Evolutionary conservation across 2,329 filamentous ascomycete species (phyloP).

Genomic region (Myriosclerotinia curreyana): DNA sequence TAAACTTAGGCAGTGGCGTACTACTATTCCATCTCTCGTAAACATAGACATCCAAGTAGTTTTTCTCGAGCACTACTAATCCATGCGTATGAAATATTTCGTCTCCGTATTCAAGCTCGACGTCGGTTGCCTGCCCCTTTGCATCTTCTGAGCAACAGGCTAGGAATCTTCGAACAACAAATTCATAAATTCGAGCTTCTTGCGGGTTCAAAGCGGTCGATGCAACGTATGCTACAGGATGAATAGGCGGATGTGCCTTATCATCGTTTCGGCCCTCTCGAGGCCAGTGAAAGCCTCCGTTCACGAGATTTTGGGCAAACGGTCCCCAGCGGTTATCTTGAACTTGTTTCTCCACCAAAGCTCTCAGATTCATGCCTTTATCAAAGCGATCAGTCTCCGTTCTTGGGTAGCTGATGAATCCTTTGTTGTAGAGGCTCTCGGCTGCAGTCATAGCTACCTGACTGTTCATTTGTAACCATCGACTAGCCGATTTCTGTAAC

Average conservation of each 20-base stretch:
- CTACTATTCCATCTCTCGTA: slow-evolving; percentile 97
- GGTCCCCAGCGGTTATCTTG: slow-evolving; percentile 73
- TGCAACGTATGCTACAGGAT: slow-evolving; percentile 83
- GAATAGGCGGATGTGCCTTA: slow-evolving; percentile 95
- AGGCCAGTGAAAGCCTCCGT: slow-evolving; percentile 77
- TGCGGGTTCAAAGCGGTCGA: slow-evolving; percentile 58
- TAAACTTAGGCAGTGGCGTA: slow-evolving; percentile 75
- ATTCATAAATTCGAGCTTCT: slow-evolving; percentile 83
- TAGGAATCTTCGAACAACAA: slow-evolving; percentile 85
- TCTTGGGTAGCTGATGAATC: slow-evolving; percentile 95
- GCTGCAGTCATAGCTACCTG: slow-evolving; percentile 86
- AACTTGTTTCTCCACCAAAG: slow-evolving; percentile 78
- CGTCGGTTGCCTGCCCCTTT: slow-evolving; percentile 79
- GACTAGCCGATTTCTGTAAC: slow-evolving; percentile 90
- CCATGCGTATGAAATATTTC: slow-evolving; percentile 82
- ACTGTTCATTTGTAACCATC: slow-evolving; percentile 85
- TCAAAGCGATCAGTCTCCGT: slow-evolving; percentile 98
- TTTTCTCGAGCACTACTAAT: slow-evolving; percentile 78
- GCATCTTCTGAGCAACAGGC: slow-evolving; percentile 96
- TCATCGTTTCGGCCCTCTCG: slow-evolving; percentile 86
- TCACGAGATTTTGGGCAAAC: slow-evolving; percentile 72
- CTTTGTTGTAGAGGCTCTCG: slow-evolving; percentile 85
- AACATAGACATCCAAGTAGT: slow-evolving; percentile 92
- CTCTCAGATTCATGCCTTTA: slow-evolving; percentile 77
- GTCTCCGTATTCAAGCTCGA: slow-evolving; percentile 79